Percentiles rank a stretch among this genome's conserved stretches.
These are phyloP conservation scores for Candida stauntonica DNA, from an alignment of 805 yeast species.

Conservation along the genomic window DNA sequence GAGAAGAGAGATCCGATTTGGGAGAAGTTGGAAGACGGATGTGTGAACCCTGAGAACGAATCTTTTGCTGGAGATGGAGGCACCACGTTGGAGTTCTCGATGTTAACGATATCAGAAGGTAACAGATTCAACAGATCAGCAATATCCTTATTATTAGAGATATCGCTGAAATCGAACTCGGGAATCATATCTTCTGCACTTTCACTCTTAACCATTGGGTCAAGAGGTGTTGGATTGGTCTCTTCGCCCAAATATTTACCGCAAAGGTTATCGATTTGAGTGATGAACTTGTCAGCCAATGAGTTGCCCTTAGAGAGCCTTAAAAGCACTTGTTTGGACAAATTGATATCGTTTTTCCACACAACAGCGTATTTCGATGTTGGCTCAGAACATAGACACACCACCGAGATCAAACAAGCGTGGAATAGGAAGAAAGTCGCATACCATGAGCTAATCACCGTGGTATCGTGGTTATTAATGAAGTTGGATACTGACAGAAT, in stretches of 20 bases:
- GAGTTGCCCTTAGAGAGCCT: slow-evolving; percentile 39
- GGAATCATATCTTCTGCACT: slow-evolving; percentile 15
- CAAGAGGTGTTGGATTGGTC: background rate
- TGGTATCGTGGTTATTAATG: slow-evolving; percentile 30
- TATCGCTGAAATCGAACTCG: slow-evolving; percentile 27
- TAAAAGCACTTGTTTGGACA: slow-evolving; percentile 36
- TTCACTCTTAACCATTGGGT: slow-evolving; percentile 5
- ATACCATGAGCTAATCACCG: slow-evolving; percentile 58
- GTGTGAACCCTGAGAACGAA: slow-evolving; percentile 4
- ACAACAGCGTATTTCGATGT: slow-evolving; percentile 37
- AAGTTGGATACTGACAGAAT: slow-evolving; percentile 45
- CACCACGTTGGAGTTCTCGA: slow-evolving; percentile 8
- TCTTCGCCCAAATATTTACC: slow-evolving; percentile 27
- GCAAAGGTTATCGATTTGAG: slow-evolving; percentile 41
- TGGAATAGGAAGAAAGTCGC: slow-evolving; percentile 60
- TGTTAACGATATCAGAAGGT: slow-evolving; percentile 25
- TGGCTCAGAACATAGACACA: slow-evolving; percentile 49
- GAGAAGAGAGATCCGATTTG: slow-evolving; percentile 9
- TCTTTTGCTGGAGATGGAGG: slow-evolving; percentile 5
- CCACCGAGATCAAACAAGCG: slow-evolving; percentile 55
- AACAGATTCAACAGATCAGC: slow-evolving; percentile 21
- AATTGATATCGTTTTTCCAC: slow-evolving; percentile 42
- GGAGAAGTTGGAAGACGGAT: slow-evolving; percentile 3
- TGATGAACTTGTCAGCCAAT: slow-evolving; percentile 41
- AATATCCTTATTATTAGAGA: slow-evolving; percentile 18